Conservation (phyloP, 2,329 filamentous ascomycete genomes). For the Fusarium musae region DNA sequence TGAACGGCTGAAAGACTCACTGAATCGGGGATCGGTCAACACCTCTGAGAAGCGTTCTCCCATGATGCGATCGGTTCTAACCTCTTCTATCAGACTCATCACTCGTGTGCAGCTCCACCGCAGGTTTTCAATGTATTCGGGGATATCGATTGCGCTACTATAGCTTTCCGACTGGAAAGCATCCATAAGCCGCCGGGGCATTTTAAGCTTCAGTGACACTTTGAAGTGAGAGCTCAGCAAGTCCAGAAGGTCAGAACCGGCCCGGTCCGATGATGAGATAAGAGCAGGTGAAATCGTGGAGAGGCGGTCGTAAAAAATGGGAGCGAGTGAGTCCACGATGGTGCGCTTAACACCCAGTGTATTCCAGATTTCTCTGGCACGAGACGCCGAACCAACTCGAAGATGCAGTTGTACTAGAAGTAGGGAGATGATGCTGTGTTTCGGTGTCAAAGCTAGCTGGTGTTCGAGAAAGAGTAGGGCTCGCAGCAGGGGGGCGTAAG, state of each 20-base stretch:
- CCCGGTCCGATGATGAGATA: constrained; percentile 48
- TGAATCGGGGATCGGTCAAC: constrained; percentile 57
- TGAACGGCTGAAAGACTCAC: constrained; percentile 49
- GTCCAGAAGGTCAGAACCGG: constrained; percentile 53
- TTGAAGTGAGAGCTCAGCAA: constrained; percentile 59
- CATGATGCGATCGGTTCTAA: constrained; percentile 57
- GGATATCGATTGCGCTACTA: constrained; percentile 60
- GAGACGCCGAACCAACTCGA: constrained; percentile 60
- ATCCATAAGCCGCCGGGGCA: constrained; percentile 56
- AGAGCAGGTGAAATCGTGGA: constrained; percentile 60
- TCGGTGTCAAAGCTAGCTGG: constrained; percentile 57
- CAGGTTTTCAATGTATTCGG: constrained; percentile 56
- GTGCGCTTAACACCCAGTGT: constrained; percentile 66
- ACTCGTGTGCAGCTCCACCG: constrained; percentile 62
- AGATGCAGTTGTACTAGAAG: constrained; percentile 64
- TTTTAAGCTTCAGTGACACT: constrained; percentile 58
- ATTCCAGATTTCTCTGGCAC: constrained; percentile 61
- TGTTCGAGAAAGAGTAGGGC: constrained; percentile 62
- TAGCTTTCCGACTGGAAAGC: constrained; percentile 64
- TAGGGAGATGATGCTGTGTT: constrained; percentile 60
- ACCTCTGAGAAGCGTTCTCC: constrained; percentile 55
- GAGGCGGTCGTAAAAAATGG: constrained; percentile 66
- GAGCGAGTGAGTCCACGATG: constrained; percentile 66
- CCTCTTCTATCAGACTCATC: constrained; percentile 64
- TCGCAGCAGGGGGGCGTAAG: constrained; percentile 55